Evolutionary conservation across 2,329 filamentous ascomycete genomes (phyloP).

Genomic region (Leptographium galeiforme): DNA sequence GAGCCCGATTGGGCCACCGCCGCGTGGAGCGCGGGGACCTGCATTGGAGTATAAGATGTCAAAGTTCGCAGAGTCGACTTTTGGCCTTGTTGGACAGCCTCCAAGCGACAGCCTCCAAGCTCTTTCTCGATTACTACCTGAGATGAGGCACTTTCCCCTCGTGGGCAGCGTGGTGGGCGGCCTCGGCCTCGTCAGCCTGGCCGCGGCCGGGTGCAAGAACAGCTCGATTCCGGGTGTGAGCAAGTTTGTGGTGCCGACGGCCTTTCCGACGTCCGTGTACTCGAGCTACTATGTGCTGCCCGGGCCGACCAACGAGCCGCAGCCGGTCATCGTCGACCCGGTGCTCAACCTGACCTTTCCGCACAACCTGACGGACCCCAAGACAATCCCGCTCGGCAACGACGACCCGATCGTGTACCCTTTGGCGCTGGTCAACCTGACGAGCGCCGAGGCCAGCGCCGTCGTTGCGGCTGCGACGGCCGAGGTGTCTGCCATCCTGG

Average conservation of each 20-base stretch:
- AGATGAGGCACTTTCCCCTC: constrained; percentile 2
- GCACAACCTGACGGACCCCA: constrained; percentile 38
- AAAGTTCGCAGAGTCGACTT: no score
- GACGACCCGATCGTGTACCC: constrained; percentile 38
- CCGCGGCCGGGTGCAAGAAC: background rate
- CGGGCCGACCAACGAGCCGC: constrained; percentile 18
- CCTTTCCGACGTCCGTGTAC: constrained; percentile 37
- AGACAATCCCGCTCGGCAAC: constrained; percentile 32
- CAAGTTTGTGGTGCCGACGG: constrained; percentile 27
- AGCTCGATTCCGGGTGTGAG: constrained; percentile 18
- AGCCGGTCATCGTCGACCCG: constrained; percentile 34
- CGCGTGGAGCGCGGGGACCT: no score
- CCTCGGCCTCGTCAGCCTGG: constrained; percentile 3
- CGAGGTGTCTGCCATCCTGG: constrained; percentile 9
- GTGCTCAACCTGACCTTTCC: constrained; percentile 40
- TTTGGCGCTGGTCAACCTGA: constrained; percentile 26
- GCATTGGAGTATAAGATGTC: no score
- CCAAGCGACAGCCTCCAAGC: no score
- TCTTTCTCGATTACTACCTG: no score
- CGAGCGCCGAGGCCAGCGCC: constrained; percentile 21
- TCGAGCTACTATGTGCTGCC: constrained; percentile 30
- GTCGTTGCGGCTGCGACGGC: constrained; percentile 28
- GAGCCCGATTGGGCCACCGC: no score
- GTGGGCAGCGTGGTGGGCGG: no score
- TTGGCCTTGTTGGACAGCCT: no score